phyloP scores from a whole-genome alignment of 2,329 filamentous ascomycete species.

The Pseudocercospora pini-densiflorae region DNA sequence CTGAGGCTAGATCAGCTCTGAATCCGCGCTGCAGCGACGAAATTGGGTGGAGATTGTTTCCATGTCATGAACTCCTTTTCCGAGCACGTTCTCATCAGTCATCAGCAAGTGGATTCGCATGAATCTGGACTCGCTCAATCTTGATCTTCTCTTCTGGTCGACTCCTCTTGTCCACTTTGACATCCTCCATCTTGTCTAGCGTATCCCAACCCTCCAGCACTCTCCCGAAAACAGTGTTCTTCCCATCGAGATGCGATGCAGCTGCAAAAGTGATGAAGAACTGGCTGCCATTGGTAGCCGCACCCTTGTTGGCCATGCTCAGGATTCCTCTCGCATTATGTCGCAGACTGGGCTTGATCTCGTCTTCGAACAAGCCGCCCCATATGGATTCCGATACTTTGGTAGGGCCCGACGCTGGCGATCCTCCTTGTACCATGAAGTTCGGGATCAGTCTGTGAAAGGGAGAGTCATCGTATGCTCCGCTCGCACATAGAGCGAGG shows the following conservation, averaged over 20 bases:
- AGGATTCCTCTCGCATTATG: constrained; percentile 91
- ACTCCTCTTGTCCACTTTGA: constrained; percentile 78
- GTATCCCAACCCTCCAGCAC: constrained; percentile 65
- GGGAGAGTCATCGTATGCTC: constrained; percentile 74
- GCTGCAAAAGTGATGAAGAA: constrained; percentile 82
- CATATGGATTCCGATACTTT: constrained; percentile 68
- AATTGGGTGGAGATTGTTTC: neutral
- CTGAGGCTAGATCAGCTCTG: no score
- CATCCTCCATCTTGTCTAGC: constrained; percentile 70
- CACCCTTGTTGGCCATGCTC: constrained; percentile 95
- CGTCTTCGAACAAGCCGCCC: constrained; percentile 74
- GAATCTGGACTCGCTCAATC: constrained; percentile 73
- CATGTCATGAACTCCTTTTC: neutral
- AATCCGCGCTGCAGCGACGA: no score
- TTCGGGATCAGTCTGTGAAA: constrained; percentile 80
- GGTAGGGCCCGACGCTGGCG: constrained; percentile 48
- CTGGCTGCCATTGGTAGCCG: constrained; percentile 89
- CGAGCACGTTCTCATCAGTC: constrained; percentile 34
- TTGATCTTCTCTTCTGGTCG: constrained; percentile 68
- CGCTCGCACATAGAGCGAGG: constrained; percentile 80
- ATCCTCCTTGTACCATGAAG: constrained; percentile 83
- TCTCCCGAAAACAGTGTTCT: constrained; percentile 83
- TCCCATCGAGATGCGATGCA: constrained; percentile 78
- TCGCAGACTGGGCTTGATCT: constrained; percentile 75
- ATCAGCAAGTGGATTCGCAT: constrained; percentile 76